Conservation (phyloP, 176 grass and related monocot genomes). For the Musa schizocarpa region DNA sequence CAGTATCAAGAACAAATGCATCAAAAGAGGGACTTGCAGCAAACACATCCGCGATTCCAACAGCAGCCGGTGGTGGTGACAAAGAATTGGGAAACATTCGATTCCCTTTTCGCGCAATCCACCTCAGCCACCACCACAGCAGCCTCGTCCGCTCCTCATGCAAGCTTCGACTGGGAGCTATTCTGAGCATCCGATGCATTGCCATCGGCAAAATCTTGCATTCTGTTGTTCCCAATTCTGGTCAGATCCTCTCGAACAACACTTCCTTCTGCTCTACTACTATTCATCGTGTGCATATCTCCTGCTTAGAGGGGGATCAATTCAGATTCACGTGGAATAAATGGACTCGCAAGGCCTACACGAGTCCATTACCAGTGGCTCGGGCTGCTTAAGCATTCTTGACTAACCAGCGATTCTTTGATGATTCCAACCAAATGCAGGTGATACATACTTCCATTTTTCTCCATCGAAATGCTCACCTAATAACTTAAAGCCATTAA, state of each 20-base stretch:
- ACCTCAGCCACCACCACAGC: slow-evolving; percentile 38
- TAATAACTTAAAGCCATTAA: neutral
- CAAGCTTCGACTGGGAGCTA: slow-evolving; percentile 86
- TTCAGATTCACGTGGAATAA: neutral
- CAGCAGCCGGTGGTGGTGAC: slow-evolving; percentile 33
- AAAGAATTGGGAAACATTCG: slow-evolving; percentile 76
- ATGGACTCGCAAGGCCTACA: neutral
- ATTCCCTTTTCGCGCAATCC: slow-evolving; percentile 63
- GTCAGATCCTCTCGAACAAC: neutral
- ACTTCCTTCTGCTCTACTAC: neutral
- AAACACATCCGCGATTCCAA: no score
- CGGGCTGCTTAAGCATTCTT: neutral
- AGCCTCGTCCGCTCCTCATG: slow-evolving; percentile 23
- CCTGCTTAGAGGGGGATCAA: neutral
- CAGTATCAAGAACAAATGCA: neutral
- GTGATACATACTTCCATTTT: neutral
- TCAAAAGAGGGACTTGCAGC: neutral
- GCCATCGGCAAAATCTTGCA: neutral
- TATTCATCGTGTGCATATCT: slow-evolving; percentile 6
- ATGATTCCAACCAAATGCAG: neutral
- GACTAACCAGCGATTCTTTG: neutral
- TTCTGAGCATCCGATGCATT: slow-evolving; percentile 35
- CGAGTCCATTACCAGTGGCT: neutral
- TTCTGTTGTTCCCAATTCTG: neutral
- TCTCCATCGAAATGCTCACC: neutral